Base-by-base conservation (phyloP, 495 filamentous ascomycete species). In the Hyaloscypha bicolor region DNA sequence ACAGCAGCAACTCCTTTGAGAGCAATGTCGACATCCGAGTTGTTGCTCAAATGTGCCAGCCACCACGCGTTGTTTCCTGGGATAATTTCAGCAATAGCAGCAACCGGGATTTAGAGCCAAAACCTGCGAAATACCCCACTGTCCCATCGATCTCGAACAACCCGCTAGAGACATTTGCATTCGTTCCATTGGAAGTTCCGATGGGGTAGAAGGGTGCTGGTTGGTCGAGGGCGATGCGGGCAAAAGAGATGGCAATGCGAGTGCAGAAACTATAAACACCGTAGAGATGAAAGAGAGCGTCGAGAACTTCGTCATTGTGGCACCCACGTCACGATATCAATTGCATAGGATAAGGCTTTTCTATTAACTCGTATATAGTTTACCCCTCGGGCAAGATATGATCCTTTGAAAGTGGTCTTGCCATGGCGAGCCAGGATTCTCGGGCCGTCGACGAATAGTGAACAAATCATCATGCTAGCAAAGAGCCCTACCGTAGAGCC, bases 61-160 rank as follows among this genome's bases (percentile, higher is more conserved):
- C 83, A 88, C 77, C 85, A 88, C 9, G 80, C 69, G 73, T 88
- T 88, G 4, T 82, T 83, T 8, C 86, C 85, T 42, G 19, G 4
- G 11, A 66, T 52, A 48, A 30, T n/a, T 59, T 64, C n/a, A 48
- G 39, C 35, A 29, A 62, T n/a, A n/a, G n/a, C n/a, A 32, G 42
- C 19, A 30, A 31, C 39, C 48, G n/a, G 48, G 4, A 14, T 29
- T 11, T 51, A 9, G 21, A n/a, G 48, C 14, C 29, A n/a, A 22
- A 55, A 58, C 62, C 66, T 29, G 67, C 55, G 53, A 67, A 71
- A 37, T 71, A 80, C 56, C 76, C 75, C 4, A 78, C 80, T 55
- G 79, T 74, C 4, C 83, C 83, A 70, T 85, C 78, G 63, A 87
- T 81, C 25, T 75, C 78, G 71, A 87, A 87, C 6, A 82, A 65